A percentile compares a stretch with the other conserved stretches of the same genome.
Evolutionary conservation across 768 basidiomycete genomes (phyloP).

Genomic region (Psilocybe azurescens): DNA sequence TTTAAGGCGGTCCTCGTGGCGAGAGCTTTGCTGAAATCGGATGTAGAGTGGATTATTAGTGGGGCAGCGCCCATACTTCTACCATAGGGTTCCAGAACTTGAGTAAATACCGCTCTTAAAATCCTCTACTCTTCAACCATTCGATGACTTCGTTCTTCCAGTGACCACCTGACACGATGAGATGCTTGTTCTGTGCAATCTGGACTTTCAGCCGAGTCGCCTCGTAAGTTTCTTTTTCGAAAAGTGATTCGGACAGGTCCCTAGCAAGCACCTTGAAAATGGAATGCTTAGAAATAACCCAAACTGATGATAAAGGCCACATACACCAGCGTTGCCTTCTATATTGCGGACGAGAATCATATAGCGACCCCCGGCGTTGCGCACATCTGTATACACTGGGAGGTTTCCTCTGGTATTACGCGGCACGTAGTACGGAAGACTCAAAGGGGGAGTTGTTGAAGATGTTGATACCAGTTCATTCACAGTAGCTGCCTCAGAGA

Average conservation of each 20-base stretch:
- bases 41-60: background rate
- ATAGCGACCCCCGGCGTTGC: conserved; percentile 66
- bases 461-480: conserved; percentile 21
- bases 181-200: conserved; percentile 52
- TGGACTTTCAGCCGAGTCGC: conserved; percentile 54
- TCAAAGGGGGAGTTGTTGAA: conserved; percentile 13
- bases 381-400: conserved; percentile 78
- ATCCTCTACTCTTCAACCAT: conserved; percentile 71
- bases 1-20: background rate
- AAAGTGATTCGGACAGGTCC: conserved; percentile 59
- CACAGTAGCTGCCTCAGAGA: conserved; percentile 20
- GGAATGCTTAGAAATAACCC: background rate
- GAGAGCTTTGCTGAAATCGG: background rate
- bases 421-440: conserved; percentile 59
- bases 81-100: background rate
- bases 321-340: conserved; percentile 64
- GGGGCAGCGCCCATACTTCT: conserved; percentile 5
- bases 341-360: conserved; percentile 69
- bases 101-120: conserved; percentile 39
- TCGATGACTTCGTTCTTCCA: conserved; percentile 66
- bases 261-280: conserved; percentile 57
- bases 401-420: conserved; percentile 71
- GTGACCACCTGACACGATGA: conserved; percentile 64
- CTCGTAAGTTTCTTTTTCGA: conserved; percentile 49
- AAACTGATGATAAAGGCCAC: conserved; percentile 22